Conservation (phyloP, 1,139 yeast genomes). For the Protomyces arabidopsidicola region DNA sequence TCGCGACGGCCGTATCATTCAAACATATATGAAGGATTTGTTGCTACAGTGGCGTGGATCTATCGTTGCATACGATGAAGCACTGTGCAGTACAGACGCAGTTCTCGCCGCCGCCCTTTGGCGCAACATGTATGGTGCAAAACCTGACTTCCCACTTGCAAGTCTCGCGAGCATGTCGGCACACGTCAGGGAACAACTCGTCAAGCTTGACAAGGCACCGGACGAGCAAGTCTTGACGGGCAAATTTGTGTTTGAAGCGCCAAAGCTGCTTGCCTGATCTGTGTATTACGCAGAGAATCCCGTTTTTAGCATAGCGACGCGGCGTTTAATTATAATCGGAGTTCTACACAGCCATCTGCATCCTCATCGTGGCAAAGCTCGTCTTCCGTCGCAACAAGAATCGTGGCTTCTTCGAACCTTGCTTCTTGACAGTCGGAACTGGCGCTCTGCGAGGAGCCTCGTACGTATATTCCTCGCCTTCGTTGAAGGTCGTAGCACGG, state of each 20-base stretch:
- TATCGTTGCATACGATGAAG: conserved; percentile 89
- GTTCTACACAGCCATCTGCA: not conserved
- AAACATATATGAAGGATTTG: conserved; percentile 81
- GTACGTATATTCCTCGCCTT: not conserved
- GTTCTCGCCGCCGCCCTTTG: conserved; percentile 76
- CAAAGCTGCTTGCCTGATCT: not conserved
- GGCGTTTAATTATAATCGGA: not conserved
- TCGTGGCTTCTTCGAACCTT: not conserved
- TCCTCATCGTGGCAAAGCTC: not conserved
- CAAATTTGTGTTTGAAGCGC: conserved; percentile 47
- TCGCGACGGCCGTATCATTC: conserved; percentile 75
- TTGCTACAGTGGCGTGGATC: conserved; percentile 86
- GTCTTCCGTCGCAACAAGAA: not conserved
- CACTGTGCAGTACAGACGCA: conserved; percentile 69
- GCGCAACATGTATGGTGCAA: conserved; percentile 83
- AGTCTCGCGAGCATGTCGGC: conserved; percentile 83
- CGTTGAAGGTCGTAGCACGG: not conserved
- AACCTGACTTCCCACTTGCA: conserved; percentile 72
- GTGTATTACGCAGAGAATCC: not conserved
- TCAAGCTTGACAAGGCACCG: conserved; percentile 74
- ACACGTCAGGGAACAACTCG: conserved; percentile 81
- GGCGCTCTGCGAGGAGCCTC: not conserved
- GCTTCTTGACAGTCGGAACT: not conserved
- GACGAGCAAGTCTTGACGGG: conserved; percentile 94
- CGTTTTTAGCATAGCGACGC: not conserved